phyloP scores from a whole-genome alignment of 176 grass and related monocot species.

The Oryza longistaminata region DNA sequence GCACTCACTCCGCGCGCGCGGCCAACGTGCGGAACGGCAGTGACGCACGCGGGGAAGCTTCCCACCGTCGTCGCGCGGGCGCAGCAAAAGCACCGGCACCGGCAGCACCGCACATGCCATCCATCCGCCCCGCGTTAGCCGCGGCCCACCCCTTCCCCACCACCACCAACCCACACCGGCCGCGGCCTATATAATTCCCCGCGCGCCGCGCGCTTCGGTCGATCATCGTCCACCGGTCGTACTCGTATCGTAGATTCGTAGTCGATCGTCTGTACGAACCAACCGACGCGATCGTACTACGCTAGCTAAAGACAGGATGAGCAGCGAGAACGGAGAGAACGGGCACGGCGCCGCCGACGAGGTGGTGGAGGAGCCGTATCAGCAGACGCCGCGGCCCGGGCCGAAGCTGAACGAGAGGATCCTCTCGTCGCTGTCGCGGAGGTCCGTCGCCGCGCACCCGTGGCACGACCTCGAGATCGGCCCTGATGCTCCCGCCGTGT shows the following conservation, averaged over 20 bases:
- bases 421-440: conserved; percentile 74
- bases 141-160: background rate
- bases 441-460: conserved; percentile 95
- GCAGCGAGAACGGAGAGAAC: conserved; percentile 26
- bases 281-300: background rate
- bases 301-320: conserved; percentile 11
- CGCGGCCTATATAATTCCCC: conserved; percentile 14
- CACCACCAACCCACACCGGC: background rate
- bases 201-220: background rate
- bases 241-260: no score
- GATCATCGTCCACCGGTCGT: background rate
- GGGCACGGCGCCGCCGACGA: conserved; percentile 3
- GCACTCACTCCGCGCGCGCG: no score
- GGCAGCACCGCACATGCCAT: background rate
- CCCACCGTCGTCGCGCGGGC: background rate
- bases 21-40: background rate
- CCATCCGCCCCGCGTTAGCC: background rate
- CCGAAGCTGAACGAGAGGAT: conserved; percentile 89
- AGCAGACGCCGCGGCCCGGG: background rate
- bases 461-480: conserved; percentile 98
- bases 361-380: conserved; percentile 32
- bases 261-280: background rate
- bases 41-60: conserved; percentile 7
- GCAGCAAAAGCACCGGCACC: background rate
- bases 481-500: conserved; percentile 65